A percentile compares a stretch with the other conserved stretches of the same genome.
Evolutionary conservation across 129 eudicot genomes (phyloP).

Genomic region (Escallonia rubra): DNA sequence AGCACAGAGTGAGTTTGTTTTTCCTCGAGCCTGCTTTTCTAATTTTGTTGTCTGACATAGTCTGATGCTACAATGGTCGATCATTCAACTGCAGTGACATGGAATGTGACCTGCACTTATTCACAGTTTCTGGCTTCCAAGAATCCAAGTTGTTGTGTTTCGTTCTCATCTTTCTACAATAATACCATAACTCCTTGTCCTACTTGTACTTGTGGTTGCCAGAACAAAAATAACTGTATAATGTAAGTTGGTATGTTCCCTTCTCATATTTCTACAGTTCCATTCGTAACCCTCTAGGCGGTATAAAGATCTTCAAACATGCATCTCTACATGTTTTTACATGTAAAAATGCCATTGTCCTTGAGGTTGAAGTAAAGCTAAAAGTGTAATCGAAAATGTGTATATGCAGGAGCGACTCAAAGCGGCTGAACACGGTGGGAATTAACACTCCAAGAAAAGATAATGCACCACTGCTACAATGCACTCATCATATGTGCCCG

Average conservation of each 20-base stretch:
- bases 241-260: slow-evolving; percentile 32
- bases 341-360: neutral
- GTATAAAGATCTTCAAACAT: too few species aligned
- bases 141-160: slow-evolving; percentile 67
- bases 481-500: slow-evolving; percentile 92
- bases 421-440: slow-evolving; percentile 35
- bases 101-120: slow-evolving; percentile 84
- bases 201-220: slow-evolving; percentile 78
- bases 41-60: neutral
- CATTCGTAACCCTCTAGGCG: too few species aligned
- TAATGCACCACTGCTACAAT: slow-evolving; percentile 61
- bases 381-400: neutral
- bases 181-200: slow-evolving; percentile 80
- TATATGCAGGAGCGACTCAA: slow-evolving; percentile 52
- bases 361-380: neutral
- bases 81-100: slow-evolving; percentile 58
- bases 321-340: too few species aligned
- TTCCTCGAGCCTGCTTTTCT: neutral
- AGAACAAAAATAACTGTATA: slow-evolving; percentile 56
- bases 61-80: slow-evolving; percentile 5
- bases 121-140: slow-evolving; percentile 60
- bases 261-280: too few species aligned
- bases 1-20: slow-evolving; percentile 51
- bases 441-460: slow-evolving; percentile 75
- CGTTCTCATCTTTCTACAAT: slow-evolving; percentile 80